phyloP scores from a whole-genome alignment of 202 grass and related monocot genomes.

The Panicum virgatum region DNA sequence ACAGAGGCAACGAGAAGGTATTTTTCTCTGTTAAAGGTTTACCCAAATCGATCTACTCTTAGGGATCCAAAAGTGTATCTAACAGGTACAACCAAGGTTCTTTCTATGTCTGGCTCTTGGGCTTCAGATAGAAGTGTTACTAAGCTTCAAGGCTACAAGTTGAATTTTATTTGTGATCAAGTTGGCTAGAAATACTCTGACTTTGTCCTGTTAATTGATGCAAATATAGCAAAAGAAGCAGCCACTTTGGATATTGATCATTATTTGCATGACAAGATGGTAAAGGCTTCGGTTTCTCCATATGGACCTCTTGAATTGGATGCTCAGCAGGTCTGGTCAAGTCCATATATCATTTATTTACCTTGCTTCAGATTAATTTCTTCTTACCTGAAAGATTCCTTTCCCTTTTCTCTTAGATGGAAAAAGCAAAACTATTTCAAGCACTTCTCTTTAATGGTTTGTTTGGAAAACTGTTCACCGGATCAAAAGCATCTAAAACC shows the following conservation, averaged over 20 bases:
- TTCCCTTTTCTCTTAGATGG: conserved; percentile 52
- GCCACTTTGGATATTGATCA: conserved; percentile 63
- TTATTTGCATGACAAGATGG: conserved; percentile 82
- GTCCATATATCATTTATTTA: conserved; percentile 17
- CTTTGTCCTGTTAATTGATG: conserved; percentile 79
- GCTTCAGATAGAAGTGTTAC: conserved; percentile 48
- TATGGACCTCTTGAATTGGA: conserved; percentile 66
- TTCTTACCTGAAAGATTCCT: conserved; percentile 32
- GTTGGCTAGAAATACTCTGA: conserved; percentile 63
- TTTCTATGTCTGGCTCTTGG: conserved; percentile 81
- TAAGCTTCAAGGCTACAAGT: conserved; percentile 76
- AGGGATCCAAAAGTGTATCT: too few species aligned
- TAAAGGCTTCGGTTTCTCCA: conserved; percentile 75
- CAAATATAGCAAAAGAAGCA: conserved; percentile 71
- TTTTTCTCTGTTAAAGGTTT: too few species aligned
- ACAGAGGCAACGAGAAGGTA: too few species aligned
- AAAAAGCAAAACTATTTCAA: conserved; percentile 79
- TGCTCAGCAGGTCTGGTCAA: conserved; percentile 63
- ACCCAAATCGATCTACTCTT: too few species aligned
- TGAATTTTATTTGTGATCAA: conserved; percentile 78
- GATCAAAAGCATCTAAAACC: conserved; percentile 49
- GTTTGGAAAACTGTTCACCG: conserved; percentile 73
- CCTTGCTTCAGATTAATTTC: conserved; percentile 22
- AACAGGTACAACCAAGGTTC: conserved; percentile 41
- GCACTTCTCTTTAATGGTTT: conserved; percentile 87